These are phyloP conservation scores for Ganoderma meredithae DNA, from an alignment of 1,284 basidiomycete genomes.

Conservation along the genomic window DNA sequence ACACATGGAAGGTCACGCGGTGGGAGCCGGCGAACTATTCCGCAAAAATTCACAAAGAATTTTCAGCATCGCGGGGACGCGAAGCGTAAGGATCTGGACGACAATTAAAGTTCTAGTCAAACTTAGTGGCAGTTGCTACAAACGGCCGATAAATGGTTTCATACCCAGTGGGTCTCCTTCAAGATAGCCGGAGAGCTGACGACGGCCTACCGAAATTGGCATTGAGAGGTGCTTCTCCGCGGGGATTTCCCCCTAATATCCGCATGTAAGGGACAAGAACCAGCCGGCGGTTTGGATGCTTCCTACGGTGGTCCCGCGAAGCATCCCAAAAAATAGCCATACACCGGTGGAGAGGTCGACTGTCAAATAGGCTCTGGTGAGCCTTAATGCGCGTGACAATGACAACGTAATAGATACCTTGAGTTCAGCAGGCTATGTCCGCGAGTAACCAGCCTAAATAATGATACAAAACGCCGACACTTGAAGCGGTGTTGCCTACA, in stretches of 20 bases:
- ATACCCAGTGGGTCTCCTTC: conserved; percentile 2
- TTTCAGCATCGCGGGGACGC: conserved; percentile 16
- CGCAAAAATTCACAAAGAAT: not conserved
- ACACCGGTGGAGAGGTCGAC: conserved; percentile 7
- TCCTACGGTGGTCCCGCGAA: conserved; percentile 26
- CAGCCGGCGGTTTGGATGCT: conserved; percentile 5
- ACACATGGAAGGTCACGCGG: not conserved
- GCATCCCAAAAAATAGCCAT: conserved; percentile 12
- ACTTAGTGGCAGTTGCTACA: not conserved
- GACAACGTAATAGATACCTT: conserved; percentile 10
- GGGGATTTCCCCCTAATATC: conserved; percentile 22
- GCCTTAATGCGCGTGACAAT: conserved; percentile 22
- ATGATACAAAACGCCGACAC: not conserved
- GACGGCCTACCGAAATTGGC: conserved; percentile 19
- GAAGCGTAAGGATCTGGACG: not conserved
- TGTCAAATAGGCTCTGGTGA: conserved; percentile 30
- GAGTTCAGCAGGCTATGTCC: not conserved
- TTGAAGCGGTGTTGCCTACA: not conserved
- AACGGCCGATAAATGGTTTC: conserved; percentile 19
- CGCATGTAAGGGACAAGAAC: conserved; percentile 12
- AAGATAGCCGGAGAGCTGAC: conserved; percentile 10
- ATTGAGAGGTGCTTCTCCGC: conserved; percentile 21
- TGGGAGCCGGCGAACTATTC: not conserved
- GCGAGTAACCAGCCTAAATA: not conserved
- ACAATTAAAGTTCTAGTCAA: not conserved